A percentile compares a stretch with the other conserved stretches of the same genome.
phyloP scores from a whole-genome alignment of 2,329 filamentous ascomycete genomes.

The Epichloe sibirici region DNA sequence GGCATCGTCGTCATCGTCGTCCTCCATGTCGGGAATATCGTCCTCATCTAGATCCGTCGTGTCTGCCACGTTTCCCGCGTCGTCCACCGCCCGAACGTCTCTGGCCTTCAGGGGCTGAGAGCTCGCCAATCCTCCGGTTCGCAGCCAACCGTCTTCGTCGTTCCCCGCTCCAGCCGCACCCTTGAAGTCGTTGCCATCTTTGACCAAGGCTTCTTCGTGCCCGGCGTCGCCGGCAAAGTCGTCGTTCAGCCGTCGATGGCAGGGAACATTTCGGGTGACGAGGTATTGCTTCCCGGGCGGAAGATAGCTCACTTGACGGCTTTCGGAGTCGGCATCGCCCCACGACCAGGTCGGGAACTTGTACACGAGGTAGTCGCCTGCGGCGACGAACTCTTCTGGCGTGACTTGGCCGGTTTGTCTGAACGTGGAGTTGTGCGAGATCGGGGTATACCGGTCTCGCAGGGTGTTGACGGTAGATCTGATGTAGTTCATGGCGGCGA shows the following conservation, averaged over 20 bases:
- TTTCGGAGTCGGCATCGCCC: slow-evolving; percentile 74
- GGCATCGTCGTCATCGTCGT: slow-evolving; percentile 92
- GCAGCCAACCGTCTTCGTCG: slow-evolving; percentile 81
- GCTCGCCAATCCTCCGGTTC: slow-evolving; percentile 68
- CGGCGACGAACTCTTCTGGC: slow-evolving; percentile 88
- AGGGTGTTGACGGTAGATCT: slow-evolving; percentile 87
- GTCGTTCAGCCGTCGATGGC: slow-evolving; percentile 80
- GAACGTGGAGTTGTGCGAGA: slow-evolving; percentile 85
- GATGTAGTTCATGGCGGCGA: slow-evolving; percentile 66
- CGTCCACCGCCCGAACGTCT: slow-evolving; percentile 81
- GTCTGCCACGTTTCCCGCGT: slow-evolving; percentile 75
- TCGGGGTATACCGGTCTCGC: slow-evolving; percentile 81
- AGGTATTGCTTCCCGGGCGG: slow-evolving; percentile 89
- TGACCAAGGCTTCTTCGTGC: slow-evolving; percentile 74
- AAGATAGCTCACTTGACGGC: slow-evolving; percentile 68
- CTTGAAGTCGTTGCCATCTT: slow-evolving; percentile 58
- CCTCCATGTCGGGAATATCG: slow-evolving; percentile 97
- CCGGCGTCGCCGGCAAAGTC: slow-evolving; percentile 85
- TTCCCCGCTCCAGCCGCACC: slow-evolving; percentile 34
- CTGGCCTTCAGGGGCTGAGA: slow-evolving; percentile 63
- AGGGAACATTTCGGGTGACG: slow-evolving; percentile 88
- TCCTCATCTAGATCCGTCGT: slow-evolving; percentile 56
- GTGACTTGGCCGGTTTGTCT: slow-evolving; percentile 90
- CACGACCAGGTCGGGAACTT: slow-evolving; percentile 99
- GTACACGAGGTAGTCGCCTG: slow-evolving; percentile 95